phyloP scores from a whole-genome alignment of 1,284 basidiomycete genomes.

The Apiotrichum mycotoxinovorans region DNA sequence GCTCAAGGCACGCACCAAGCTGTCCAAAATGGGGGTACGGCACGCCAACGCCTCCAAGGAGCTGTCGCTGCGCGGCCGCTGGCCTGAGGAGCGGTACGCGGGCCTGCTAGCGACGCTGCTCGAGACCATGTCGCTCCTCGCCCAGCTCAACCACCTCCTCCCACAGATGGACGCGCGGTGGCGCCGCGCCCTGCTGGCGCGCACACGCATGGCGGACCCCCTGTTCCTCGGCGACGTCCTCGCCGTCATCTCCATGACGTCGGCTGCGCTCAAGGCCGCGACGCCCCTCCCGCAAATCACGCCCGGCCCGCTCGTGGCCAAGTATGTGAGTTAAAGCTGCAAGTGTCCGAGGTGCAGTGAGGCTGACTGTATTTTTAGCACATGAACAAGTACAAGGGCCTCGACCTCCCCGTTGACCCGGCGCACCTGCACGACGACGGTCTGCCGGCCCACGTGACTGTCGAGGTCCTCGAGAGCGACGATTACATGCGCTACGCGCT shows the following conservation, averaged over 20 bases:
- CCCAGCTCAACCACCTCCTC: conserved; percentile 49
- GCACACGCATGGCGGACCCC: conserved; percentile 71
- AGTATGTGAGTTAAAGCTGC: conserved; percentile 57
- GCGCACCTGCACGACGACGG: conserved; percentile 33
- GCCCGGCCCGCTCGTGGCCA: conserved; percentile 72
- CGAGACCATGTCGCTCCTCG: conserved; percentile 43
- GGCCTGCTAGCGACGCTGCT: conserved; percentile 42
- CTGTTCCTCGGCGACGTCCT: conserved; percentile 79
- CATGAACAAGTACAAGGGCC: conserved; percentile 37
- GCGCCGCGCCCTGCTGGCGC: conserved; percentile 68
- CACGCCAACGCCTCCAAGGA: conserved; percentile 48
- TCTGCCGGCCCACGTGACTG: conserved; percentile 43
- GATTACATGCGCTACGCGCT: conserved; percentile 49
- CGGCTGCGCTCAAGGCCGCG: conserved; percentile 65
- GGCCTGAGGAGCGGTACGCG: conserved; percentile 47
- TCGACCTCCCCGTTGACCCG: conserved; percentile 38
- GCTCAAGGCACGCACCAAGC: conserved; percentile 37
- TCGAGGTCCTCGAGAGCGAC: conserved; percentile 44
- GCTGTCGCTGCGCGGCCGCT: conserved; percentile 44
- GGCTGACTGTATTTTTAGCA: conserved; percentile 19
- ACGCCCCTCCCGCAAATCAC: conserved; percentile 78
- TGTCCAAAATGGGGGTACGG: conserved; percentile 38
- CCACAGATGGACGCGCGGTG: conserved; percentile 53
- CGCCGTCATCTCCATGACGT: conserved; percentile 63
- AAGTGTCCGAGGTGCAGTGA: not conserved